Conservation (phyloP, 139 green algal genomes). For the Trebouxia sp. region DNA sequence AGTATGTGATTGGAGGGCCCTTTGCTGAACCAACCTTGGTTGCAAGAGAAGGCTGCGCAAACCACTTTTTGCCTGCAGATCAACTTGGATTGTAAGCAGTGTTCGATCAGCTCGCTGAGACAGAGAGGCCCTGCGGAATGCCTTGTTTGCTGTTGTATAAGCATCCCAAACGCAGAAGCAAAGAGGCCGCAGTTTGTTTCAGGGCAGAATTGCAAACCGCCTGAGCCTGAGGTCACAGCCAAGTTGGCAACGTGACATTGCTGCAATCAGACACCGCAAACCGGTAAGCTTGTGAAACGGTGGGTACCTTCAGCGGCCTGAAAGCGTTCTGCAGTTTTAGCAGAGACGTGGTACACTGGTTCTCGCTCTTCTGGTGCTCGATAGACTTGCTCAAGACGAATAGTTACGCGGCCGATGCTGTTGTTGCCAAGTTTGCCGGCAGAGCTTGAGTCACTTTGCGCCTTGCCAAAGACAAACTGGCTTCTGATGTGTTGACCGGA, state of each 20-base stretch:
- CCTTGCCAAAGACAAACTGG: conserved; percentile 9
- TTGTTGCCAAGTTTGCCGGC: not conserved
- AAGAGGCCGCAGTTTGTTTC: too few relatives aligned
- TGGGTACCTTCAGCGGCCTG: not conserved
- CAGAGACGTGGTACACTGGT: not conserved
- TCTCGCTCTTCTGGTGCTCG: not conserved
- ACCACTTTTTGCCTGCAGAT: conserved; percentile 18
- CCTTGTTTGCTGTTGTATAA: too few relatives aligned
- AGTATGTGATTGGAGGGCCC: not conserved
- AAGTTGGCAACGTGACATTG: not conserved
- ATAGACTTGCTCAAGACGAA: not conserved
- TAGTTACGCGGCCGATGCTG: not conserved
- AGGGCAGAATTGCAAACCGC: too few relatives aligned
- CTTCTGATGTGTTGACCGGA: not conserved
- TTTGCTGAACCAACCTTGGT: not conserved
- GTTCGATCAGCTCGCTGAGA: too few relatives aligned
- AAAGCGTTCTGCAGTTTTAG: not conserved
- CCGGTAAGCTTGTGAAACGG: not conserved
- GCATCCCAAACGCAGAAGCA: too few relatives aligned
- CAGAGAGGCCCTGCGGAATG: too few relatives aligned
- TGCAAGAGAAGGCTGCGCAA: conserved; percentile 5
- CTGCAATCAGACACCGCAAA: not conserved
- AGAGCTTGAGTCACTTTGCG: not conserved
- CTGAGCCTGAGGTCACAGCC: not conserved
- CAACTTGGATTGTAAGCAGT: too few relatives aligned